phyloP scores from a whole-genome alignment of 257 asterid species.

The Solanum dulcamara region DNA sequence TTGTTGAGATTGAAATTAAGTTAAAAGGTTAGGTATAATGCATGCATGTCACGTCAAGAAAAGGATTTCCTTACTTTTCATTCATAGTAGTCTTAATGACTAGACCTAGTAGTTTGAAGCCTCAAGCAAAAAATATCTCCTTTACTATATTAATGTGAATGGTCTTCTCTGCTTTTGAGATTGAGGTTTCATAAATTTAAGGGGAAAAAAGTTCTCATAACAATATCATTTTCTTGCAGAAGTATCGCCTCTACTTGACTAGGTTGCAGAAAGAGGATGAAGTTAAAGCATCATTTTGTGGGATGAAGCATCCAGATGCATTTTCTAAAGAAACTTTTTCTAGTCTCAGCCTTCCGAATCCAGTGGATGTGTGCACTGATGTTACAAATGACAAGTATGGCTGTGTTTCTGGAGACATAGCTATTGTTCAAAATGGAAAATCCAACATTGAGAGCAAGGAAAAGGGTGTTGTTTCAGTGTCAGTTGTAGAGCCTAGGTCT shows the following conservation, averaged over 20 bases:
- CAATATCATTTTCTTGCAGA: slow-evolving; percentile 30
- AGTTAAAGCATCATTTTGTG: slow-evolving; percentile 26
- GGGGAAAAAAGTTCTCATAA: neutral
- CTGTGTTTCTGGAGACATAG: slow-evolving; percentile 17
- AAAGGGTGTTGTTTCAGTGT: slow-evolving; percentile 18
- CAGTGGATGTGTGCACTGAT: slow-evolving; percentile 7
- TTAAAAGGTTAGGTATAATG: neutral
- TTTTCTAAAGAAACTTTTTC: slow-evolving; percentile 24
- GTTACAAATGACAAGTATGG: slow-evolving; percentile 14
- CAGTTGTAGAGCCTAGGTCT: slow-evolving; percentile 14
- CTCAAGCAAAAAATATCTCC: neutral
- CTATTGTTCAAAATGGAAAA: slow-evolving; percentile 20
- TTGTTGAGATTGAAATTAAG: neutral
- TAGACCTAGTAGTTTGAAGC: neutral
- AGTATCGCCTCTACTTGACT: slow-evolving; percentile 78
- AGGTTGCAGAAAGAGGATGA: slow-evolving; percentile 68
- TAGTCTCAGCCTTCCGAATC: slow-evolving; percentile 20
- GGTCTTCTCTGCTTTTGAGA: neutral
- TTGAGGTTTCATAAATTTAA: neutral
- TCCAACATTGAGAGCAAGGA: slow-evolving; percentile 18
- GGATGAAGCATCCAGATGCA: slow-evolving; percentile 27
- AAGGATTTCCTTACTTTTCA: neutral
- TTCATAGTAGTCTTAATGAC: neutral
- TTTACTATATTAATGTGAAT: neutral
- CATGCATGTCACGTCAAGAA: neutral